Conservation (phyloP, 768 basidiomycete species). For the Suillus brevipes region DNA sequence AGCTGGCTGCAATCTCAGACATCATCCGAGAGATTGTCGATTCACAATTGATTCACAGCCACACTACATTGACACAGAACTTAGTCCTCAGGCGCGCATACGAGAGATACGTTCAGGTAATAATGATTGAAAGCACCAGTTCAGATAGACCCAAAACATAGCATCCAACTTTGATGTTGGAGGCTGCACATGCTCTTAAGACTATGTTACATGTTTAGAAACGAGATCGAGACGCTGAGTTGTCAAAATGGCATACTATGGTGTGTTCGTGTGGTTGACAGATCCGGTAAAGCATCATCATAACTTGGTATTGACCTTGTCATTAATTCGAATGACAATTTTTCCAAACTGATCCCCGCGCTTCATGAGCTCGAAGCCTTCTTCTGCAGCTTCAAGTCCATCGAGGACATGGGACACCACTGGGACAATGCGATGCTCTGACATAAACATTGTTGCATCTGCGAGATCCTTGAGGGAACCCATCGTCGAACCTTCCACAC, state of each 20-base stretch:
- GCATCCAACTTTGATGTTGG: neutral
- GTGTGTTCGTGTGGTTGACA: neutral
- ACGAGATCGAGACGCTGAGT: neutral
- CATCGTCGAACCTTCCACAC: slow-evolving; percentile 63
- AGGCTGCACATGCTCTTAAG: neutral
- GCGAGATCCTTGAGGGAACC: slow-evolving; percentile 74
- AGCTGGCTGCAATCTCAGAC: too few relatives aligned
- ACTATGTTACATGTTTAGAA: neutral
- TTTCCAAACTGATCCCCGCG: slow-evolving; percentile 76
- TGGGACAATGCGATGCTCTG: slow-evolving; percentile 65
- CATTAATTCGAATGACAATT: slow-evolving; percentile 56
- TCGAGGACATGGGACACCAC: slow-evolving; percentile 69
- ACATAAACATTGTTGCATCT: slow-evolving; percentile 70
- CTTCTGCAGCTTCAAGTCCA: slow-evolving; percentile 61
- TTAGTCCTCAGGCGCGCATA: neutral
- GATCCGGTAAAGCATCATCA: neutral
- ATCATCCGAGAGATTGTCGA: neutral
- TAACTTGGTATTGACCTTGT: slow-evolving; percentile 13
- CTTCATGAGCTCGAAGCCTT: slow-evolving; percentile 70
- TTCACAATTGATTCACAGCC: neutral
- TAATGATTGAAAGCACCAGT: neutral
- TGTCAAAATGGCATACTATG: neutral
- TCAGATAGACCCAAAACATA: neutral
- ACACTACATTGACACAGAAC: neutral
- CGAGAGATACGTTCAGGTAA: neutral